Evolutionary conservation across 169 alveolate species (phyloP).

Genomic region (Cryptosporidium tyzzeri): DNA sequence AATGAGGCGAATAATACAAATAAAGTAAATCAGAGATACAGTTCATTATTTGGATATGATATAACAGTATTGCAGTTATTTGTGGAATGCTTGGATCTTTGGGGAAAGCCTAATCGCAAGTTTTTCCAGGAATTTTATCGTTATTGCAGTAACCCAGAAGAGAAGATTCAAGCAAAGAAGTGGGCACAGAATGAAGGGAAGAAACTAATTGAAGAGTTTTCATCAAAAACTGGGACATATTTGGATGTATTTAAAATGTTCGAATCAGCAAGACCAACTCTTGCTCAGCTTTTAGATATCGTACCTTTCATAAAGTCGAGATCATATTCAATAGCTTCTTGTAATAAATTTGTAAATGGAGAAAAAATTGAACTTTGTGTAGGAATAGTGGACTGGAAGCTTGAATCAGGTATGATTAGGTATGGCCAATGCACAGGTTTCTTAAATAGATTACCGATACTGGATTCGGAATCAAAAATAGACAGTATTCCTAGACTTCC

Average conservation of each 20-base stretch:
- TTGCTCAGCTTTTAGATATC: conserved; percentile 71
- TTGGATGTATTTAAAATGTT: conserved; percentile 73
- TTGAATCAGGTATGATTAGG: conserved; percentile 2
- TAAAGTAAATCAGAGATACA: conserved; percentile 47
- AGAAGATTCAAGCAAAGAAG: conserved; percentile 58
- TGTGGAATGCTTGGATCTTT: conserved; percentile 75
- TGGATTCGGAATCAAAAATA: conserved; percentile 23
- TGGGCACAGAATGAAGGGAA: conserved; percentile 74
- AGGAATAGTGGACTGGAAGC: conserved; percentile 72
- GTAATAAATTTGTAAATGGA: conserved; percentile 44
- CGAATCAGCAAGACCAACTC: conserved; percentile 64
- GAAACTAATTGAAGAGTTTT: conserved; percentile 35
- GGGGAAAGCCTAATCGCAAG: conserved; percentile 76
- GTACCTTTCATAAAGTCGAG: conserved; percentile 77
- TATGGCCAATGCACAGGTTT: conserved; percentile 75
- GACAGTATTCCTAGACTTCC: conserved; percentile 24
- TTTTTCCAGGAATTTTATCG: conserved; percentile 65
- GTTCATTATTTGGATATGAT: conserved; percentile 41
- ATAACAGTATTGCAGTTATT: conserved; percentile 75
- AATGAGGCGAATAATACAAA: conserved; percentile 1
- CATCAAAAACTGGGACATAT: conserved; percentile 66
- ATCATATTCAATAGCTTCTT: conserved; percentile 78
- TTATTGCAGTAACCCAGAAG: conserved; percentile 65
- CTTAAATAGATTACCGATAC: conserved; percentile 47
- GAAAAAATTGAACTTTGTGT: conserved; percentile 52